phyloP scores from a whole-genome alignment of 2,329 filamentous ascomycete species.

The Parastagonospora nodorum region DNA sequence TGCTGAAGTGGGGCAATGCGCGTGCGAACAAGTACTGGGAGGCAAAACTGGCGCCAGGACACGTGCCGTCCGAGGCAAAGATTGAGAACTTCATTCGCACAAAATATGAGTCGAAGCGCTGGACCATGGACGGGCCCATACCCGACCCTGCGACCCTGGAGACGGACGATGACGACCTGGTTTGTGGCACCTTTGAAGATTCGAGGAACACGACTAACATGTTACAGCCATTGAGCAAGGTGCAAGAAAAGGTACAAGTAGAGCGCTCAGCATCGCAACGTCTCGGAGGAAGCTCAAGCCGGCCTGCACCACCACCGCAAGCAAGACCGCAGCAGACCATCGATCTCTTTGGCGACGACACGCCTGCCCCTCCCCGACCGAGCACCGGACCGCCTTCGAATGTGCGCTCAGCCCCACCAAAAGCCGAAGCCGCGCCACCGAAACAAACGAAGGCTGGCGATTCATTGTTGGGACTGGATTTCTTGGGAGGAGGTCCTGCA shows the following conservation, averaged over 20 bases:
- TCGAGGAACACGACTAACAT: slow-evolving; percentile 13
- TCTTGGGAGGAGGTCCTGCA: slow-evolving; percentile 75
- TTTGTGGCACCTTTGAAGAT: slow-evolving; percentile 54
- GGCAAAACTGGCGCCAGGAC: slow-evolving; percentile 85
- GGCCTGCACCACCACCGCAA: slow-evolving; percentile 32
- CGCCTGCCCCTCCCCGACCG: slow-evolving; percentile 68
- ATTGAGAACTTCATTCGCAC: slow-evolving; percentile 99
- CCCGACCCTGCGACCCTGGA: slow-evolving; percentile 91
- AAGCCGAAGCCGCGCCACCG: slow-evolving; percentile 65
- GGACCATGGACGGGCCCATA: slow-evolving; percentile 97
- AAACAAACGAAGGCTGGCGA: slow-evolving; percentile 75
- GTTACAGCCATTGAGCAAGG: slow-evolving; percentile 65
- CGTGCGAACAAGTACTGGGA: slow-evolving; percentile 99
- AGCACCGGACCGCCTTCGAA: slow-evolving; percentile 70
- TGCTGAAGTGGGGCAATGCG: slow-evolving; percentile 93
- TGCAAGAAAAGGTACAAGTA: slow-evolving; percentile 73
- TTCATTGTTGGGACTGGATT: slow-evolving; percentile 89
- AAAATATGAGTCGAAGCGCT: slow-evolving; percentile 98
- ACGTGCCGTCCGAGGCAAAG: slow-evolving; percentile 94
- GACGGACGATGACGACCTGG: slow-evolving; percentile 78
- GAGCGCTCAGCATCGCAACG: slow-evolving; percentile 63
- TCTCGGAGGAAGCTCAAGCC: slow-evolving; percentile 42
- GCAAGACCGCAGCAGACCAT: slow-evolving; percentile 51
- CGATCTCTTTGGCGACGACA: slow-evolving; percentile 83
- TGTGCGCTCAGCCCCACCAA: slow-evolving; percentile 62